Base-by-base conservation (phyloP, 352 stramenopile species). In the Thalassiosira gravida region DNA sequence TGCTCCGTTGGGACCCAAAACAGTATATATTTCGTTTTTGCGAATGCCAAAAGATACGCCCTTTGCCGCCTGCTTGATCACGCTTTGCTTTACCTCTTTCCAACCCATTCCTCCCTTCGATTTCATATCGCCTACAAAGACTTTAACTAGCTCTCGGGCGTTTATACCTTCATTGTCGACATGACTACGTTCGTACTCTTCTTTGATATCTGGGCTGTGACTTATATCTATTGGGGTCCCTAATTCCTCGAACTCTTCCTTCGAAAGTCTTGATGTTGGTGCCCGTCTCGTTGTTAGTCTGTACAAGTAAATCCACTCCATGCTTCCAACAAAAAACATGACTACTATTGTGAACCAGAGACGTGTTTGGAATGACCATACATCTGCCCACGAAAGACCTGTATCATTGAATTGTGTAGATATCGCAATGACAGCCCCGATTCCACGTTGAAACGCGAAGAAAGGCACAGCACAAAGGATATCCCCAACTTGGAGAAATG, bases 1-100 rank as follows among this genome's bases (percentile, higher is more conserved):
- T 2, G 95, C 95, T 0, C 95, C 96, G 74, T 98, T 98, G 0
- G 93, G 90, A 1, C 95, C 95, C 2, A 98, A 71, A 0, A 98
- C 53, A 1, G 93, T 93, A 61, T 98, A 98, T 58, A 97, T 96
- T 57, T 97, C 95, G 30, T 95, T 94, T 29, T 94, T 92, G 44
- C 90, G 85, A 16, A 98, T 92, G 7, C 90, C 92, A 68, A 98
- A 96, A 16, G 92, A 96, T 0, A 97, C 84, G n/a, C 94, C 37
- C 16, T 46, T 46, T 8, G 37, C 37, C 16, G 37, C 37, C 16
- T 46, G 37, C 37, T 46, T 46, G 37, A 46, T 14, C 8, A 46
- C 16, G 8, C 16, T 46, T 16, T 46, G 89, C 24, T 92, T 87
- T 14, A 39, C 53, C n/a, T 67, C 56, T 52, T 29, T 2, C n/a